Conservation (phyloP, 1,284 basidiomycete genomes). For the Malassezia restricta region DNA sequence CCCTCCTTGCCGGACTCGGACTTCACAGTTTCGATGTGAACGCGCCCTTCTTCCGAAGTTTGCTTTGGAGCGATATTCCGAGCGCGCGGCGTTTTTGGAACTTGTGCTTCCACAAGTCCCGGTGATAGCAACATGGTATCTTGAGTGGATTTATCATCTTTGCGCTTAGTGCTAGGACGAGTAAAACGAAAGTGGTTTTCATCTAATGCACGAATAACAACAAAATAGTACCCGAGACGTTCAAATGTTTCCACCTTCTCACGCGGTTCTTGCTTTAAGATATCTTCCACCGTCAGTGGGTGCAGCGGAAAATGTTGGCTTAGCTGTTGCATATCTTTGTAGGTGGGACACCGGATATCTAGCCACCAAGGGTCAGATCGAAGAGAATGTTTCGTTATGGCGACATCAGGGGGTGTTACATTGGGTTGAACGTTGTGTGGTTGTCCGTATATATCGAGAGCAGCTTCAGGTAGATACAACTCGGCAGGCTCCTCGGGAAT, state of each 20-base stretch:
- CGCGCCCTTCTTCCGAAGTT: not conserved
- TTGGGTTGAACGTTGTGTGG: not conserved
- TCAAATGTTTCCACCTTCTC: slow-evolving; percentile 86
- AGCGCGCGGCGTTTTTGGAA: not conserved
- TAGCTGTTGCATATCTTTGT: slow-evolving; percentile 75
- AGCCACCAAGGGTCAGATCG: slow-evolving; percentile 63
- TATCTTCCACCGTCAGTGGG: slow-evolving; percentile 86
- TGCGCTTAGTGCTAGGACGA: not conserved
- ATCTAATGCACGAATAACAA: slow-evolving; percentile 72
- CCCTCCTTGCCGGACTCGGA: slow-evolving; percentile 53
- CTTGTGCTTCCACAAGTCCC: not conserved
- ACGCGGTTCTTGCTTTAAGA: slow-evolving; percentile 80
- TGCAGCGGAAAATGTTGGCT: slow-evolving; percentile 83
- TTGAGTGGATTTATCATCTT: not conserved
- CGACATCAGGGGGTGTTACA: not conserved
- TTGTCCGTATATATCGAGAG: not conserved
- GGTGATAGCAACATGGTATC: not conserved
- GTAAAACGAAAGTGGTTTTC: slow-evolving; percentile 54
- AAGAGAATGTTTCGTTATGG: not conserved
- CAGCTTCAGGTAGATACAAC: slow-evolving; percentile 4
- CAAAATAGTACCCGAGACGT: slow-evolving; percentile 80
- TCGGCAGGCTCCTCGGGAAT: slow-evolving; percentile 4
- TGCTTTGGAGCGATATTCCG: not conserved
- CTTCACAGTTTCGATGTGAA: slow-evolving; percentile 51
- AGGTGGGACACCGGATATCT: slow-evolving; percentile 76